These are phyloP conservation scores for Candida sojae DNA, from an alignment of 1,139 yeast species.

Conservation along the genomic window DNA sequence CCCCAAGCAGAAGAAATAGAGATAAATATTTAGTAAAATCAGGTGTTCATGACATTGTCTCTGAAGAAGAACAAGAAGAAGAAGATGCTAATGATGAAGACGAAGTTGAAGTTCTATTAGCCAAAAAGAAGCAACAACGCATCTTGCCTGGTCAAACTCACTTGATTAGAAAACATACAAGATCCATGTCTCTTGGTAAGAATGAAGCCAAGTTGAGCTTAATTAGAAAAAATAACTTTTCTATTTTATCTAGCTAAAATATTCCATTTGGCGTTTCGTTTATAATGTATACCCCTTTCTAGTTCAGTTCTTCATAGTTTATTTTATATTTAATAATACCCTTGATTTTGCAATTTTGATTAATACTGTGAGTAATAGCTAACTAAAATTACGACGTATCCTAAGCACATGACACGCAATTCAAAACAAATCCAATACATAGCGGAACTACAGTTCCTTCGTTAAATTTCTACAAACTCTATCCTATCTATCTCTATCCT, in stretches of 20 bases:
- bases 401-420: no score
- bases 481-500: background rate
- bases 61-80: constrained; percentile 16
- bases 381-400: no score
- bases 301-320: constrained; percentile 5
- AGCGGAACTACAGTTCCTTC: background rate
- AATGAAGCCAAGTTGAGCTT: constrained; percentile 38
- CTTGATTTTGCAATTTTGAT: background rate
- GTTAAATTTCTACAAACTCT: background rate
- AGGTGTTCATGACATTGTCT: constrained; percentile 9
- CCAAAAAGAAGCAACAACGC: constrained; percentile 17
- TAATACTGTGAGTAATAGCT: no score
- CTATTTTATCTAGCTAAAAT: constrained; percentile 12
- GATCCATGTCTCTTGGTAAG: constrained; percentile 43
- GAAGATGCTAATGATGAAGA: constrained; percentile 25
- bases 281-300: background rate
- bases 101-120: constrained; percentile 28
- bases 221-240: constrained; percentile 30
- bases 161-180: constrained; percentile 26
- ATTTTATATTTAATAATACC: background rate
- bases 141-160: background rate
- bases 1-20: constrained; percentile 31
- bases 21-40: constrained; percentile 29
- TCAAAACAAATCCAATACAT: background rate
- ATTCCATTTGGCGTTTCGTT: background rate